Evolutionary conservation across 2,329 filamentous ascomycete genomes (phyloP).

Genomic region (Magnaporthiopsis rhizophila): DNA sequence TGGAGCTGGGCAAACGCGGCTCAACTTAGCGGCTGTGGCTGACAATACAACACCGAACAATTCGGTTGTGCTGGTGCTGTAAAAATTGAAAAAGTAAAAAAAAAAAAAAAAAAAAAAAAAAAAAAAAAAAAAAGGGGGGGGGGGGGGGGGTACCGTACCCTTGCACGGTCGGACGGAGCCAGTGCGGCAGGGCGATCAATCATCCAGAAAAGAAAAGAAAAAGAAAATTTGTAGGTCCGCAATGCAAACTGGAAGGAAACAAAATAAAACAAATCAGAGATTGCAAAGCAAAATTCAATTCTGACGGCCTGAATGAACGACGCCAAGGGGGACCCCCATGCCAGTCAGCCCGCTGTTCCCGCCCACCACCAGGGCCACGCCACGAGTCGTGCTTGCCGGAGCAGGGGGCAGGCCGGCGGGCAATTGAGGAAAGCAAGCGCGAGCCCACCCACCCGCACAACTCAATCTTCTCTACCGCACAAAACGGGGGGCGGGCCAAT

Average conservation of each 20-base stretch:
- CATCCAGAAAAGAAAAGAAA: neutral
- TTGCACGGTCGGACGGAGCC: too few species aligned
- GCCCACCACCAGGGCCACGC: neutral
- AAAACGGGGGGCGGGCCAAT: too few species aligned
- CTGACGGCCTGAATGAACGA: neutral
- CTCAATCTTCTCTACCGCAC: too few species aligned
- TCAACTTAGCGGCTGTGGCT: neutral
- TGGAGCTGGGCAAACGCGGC: neutral
- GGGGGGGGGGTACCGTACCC: too few species aligned
- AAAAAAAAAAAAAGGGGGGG: neutral
- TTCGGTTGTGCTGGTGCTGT: neutral
- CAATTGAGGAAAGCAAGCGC: too few species aligned
- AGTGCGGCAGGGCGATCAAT: neutral
- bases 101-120: too few species aligned
- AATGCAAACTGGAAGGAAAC: neutral
- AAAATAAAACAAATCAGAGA: neutral
- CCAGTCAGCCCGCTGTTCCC: neutral
- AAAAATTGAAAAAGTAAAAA: too few species aligned
- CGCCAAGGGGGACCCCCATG: neutral
- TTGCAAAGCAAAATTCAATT: neutral
- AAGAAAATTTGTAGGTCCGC: neutral
- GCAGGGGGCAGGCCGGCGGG: too few species aligned
- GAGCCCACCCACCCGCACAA: too few species aligned
- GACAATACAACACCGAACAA: slow-evolving; percentile 1
- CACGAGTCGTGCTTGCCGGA: neutral